Conservation (phyloP, 208 protist species). For the Acanthamoeba royreba region DNA sequence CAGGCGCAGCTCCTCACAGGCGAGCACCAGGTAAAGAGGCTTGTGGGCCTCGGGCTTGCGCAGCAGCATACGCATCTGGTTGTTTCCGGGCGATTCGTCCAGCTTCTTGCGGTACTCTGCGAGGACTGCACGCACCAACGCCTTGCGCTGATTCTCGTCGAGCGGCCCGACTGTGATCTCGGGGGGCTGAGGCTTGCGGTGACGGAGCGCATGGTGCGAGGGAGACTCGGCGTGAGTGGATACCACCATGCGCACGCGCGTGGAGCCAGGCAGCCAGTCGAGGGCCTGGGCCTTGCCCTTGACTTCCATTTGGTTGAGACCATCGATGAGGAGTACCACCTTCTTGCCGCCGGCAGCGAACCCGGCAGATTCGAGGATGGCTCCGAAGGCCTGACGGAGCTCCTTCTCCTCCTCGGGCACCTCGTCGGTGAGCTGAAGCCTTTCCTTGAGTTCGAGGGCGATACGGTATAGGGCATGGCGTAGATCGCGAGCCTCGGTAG, state of each 20-base stretch:
- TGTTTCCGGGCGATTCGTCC: constrained; percentile 64
- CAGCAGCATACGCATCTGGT: constrained; percentile 70
- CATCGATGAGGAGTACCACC: constrained; percentile 54
- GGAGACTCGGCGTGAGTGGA: background rate
- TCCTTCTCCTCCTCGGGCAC: constrained; percentile 39
- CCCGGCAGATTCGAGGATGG: background rate
- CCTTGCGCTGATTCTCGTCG: background rate
- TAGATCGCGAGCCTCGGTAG: background rate
- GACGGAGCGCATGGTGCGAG: constrained; percentile 37
- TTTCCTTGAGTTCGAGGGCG: background rate
- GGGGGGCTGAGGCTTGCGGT: constrained; percentile 20
- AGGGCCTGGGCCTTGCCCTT: constrained; percentile 35
- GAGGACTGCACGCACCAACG: constrained; percentile 49
- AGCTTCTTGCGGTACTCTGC: constrained; percentile 69
- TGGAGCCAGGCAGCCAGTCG: constrained; percentile 66
- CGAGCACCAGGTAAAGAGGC: constrained; percentile 70
- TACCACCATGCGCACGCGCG: constrained; percentile 34
- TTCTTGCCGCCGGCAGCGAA: background rate
- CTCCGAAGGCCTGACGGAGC: background rate
- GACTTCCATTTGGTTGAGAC: constrained; percentile 49
- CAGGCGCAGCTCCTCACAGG: constrained; percentile 68
- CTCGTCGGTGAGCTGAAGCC: background rate
- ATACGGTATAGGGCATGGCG: constrained; percentile 25
- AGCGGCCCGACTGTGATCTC: constrained; percentile 51
- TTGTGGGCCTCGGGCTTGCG: constrained; percentile 64